Conservation (phyloP, 495 filamentous ascomycete species). For the Jackrogersella multiformis region DNA sequence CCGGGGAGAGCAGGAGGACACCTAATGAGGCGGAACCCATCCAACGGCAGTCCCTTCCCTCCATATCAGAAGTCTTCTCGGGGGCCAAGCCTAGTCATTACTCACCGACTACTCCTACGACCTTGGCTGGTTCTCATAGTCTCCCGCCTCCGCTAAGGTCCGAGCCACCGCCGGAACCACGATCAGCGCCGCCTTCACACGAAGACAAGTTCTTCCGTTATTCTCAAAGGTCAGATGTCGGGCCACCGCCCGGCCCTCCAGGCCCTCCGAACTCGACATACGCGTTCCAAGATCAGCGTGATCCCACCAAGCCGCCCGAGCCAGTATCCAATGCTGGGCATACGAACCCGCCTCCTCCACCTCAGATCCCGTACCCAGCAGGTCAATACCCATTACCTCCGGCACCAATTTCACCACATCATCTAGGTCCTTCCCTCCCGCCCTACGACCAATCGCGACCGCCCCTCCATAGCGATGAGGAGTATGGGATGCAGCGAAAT, state of each 20-base stretch:
- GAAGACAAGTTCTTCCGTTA: constrained; percentile 47
- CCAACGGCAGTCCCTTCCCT: constrained; percentile 59
- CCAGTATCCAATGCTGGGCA: constrained; percentile 28
- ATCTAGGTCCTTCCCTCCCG: constrained; percentile 47
- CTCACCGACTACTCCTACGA: constrained; percentile 47
- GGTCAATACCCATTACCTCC: constrained; percentile 55
- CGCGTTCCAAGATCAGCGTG: constrained; percentile 39
- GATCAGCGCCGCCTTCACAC: constrained; percentile 38
- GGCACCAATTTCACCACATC: constrained; percentile 53
- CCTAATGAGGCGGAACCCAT: constrained; percentile 52
- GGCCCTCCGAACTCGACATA: constrained; percentile 35
- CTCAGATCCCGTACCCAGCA: constrained; percentile 49
- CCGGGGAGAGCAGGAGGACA: constrained; percentile 54
- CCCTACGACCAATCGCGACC: constrained; percentile 54
- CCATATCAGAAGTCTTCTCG: constrained; percentile 59
- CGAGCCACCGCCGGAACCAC: constrained; percentile 41
- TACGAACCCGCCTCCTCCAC: constrained; percentile 41
- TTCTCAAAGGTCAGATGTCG: constrained; percentile 39
- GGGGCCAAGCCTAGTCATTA: constrained; percentile 50
- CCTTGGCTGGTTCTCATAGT: constrained; percentile 35
- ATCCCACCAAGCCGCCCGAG: constrained; percentile 36
- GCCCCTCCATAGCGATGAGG: constrained; percentile 52
- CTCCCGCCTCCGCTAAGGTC: constrained; percentile 45
- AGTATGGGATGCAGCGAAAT: constrained; percentile 46
- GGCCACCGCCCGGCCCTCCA: constrained; percentile 38